These are phyloP conservation scores for Naegleria fowleri DNA, from an alignment of 208 protist species.

Conservation along the genomic window DNA sequence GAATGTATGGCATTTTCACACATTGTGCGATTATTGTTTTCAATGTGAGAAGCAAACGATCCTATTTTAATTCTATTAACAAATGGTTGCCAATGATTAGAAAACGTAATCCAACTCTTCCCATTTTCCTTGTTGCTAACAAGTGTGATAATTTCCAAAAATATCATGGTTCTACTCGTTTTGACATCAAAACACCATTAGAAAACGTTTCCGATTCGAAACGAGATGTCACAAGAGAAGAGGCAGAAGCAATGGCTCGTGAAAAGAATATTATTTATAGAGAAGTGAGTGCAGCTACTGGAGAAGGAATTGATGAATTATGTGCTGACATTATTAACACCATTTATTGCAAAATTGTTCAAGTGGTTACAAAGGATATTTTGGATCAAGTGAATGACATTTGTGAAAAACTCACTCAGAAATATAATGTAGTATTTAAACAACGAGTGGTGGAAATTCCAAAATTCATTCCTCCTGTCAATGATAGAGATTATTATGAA, in stretches of 20 bases:
- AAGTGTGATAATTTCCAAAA: constrained; percentile 7
- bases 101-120: not conserved
- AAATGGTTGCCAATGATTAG: not conserved
- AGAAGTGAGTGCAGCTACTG: not conserved
- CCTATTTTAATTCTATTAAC: constrained; percentile 21
- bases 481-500: not conserved
- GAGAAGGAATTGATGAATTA: not conserved
- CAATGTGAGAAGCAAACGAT: not conserved
- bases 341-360: not conserved
- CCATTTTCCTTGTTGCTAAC: not conserved
- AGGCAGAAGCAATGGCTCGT: not conserved
- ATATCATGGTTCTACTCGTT: not conserved
- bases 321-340: not conserved
- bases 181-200: not conserved
- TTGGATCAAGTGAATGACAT: not conserved
- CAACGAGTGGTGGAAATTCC: too few relatives aligned
- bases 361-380: not conserved
- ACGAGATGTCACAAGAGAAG: not conserved
- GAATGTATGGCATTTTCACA: not conserved
- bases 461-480: not conserved
- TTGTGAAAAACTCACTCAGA: not conserved
- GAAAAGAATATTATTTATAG: not conserved
- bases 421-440: not conserved
- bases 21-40: constrained; percentile 21
- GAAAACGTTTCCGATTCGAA: not conserved